Percentiles rank a stretch among this genome's conserved stretches.
phyloP scores from a whole-genome alignment of 1,284 basidiomycete genomes.

The Apiotrichum veenhuisii region DNA sequence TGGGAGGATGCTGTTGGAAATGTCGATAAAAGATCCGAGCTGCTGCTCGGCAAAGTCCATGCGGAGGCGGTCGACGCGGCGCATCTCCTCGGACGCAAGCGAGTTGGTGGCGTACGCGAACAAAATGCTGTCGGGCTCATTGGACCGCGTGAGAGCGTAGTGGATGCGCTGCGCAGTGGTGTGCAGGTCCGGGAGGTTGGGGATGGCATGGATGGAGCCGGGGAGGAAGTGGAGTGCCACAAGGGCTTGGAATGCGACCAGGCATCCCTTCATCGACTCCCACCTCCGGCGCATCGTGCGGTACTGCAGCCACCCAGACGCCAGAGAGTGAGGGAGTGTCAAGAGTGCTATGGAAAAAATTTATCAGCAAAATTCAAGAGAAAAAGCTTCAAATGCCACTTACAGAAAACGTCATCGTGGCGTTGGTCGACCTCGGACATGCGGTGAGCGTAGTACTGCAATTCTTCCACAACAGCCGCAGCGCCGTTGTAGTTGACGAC shows the following conservation, averaged over 20 bases:
- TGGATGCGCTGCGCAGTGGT: slow-evolving; percentile 16
- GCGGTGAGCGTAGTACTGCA: slow-evolving; percentile 24
- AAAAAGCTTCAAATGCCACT: slow-evolving; percentile 7
- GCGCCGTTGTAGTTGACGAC: slow-evolving; percentile 28
- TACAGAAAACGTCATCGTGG: slow-evolving; percentile 35
- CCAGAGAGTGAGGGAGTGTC: slow-evolving; percentile 11
- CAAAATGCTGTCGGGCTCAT: slow-evolving; percentile 33
- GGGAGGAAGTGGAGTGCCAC: slow-evolving; percentile 39
- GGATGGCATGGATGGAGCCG: slow-evolving; percentile 26
- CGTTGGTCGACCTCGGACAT: slow-evolving; percentile 29
- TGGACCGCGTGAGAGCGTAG: slow-evolving; percentile 32
- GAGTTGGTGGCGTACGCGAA: slow-evolving; percentile 22
- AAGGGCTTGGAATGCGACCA: slow-evolving; percentile 29
- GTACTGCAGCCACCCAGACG: slow-evolving; percentile 31
- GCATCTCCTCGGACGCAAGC: slow-evolving; percentile 26
- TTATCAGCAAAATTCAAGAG: not conserved
- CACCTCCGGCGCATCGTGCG: slow-evolving; percentile 33
- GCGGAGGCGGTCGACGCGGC: slow-evolving; percentile 30
- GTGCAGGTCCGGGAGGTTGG: slow-evolving; percentile 25
- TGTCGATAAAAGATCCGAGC: slow-evolving; percentile 26
- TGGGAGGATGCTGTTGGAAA: slow-evolving; percentile 19
- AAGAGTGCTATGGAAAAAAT: slow-evolving; percentile 19
- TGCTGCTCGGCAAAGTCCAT: slow-evolving; percentile 30
- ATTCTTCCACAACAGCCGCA: slow-evolving; percentile 27
- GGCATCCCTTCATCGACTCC: slow-evolving; percentile 32